Evolutionary conservation across 2,329 filamentous ascomycete species (phyloP).

Genomic region (Aphanoascus verrucosus): DNA sequence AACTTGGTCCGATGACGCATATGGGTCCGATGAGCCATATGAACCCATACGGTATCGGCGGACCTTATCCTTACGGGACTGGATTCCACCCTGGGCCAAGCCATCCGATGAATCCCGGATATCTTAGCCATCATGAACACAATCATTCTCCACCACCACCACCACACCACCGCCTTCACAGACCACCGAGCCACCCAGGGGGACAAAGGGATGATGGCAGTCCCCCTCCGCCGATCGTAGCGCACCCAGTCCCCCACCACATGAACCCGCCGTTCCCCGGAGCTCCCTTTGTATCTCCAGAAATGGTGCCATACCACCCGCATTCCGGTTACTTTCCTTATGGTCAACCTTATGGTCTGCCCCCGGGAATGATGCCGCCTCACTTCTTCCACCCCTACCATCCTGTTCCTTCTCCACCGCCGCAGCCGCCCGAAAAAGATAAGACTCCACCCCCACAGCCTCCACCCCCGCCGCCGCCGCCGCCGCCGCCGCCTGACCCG

Average conservation of each 20-base stretch:
- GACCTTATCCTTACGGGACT: slow-evolving; percentile 13
- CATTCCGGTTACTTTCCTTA: slow-evolving; percentile 21
- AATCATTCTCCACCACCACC: slow-evolving; percentile 11
- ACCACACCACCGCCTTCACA: slow-evolving; percentile 12
- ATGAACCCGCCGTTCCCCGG: slow-evolving; percentile 13
- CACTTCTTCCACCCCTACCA: slow-evolving; percentile 30
- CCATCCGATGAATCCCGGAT: slow-evolving; percentile 12
- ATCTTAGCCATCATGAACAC: slow-evolving; percentile 14
- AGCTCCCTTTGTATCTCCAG: slow-evolving; percentile 18
- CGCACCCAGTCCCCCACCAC: slow-evolving; percentile 22
- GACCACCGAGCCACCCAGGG: slow-evolving; percentile 11
- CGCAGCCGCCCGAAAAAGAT: slow-evolving; percentile 18
- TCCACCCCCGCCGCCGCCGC: slow-evolving; percentile 19
- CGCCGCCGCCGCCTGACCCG: slow-evolving; percentile 22
- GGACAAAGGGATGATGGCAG: slow-evolving; percentile 22
- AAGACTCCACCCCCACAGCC: slow-evolving; percentile 21
- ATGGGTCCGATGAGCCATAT: slow-evolving; percentile 8
- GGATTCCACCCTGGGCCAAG: slow-evolving; percentile 11
- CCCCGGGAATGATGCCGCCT: slow-evolving; percentile 27
- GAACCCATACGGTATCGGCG: slow-evolving; percentile 7
- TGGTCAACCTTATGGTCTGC: slow-evolving; percentile 9
- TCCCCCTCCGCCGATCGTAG: slow-evolving; percentile 24
- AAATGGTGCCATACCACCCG: slow-evolving; percentile 30
- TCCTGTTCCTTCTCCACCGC: slow-evolving; percentile 26
- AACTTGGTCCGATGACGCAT: slow-evolving; percentile 14